Evolutionary conservation across 2,329 filamentous ascomycete species (phyloP).

Genomic region (Fragosphaeria purpurea): DNA sequence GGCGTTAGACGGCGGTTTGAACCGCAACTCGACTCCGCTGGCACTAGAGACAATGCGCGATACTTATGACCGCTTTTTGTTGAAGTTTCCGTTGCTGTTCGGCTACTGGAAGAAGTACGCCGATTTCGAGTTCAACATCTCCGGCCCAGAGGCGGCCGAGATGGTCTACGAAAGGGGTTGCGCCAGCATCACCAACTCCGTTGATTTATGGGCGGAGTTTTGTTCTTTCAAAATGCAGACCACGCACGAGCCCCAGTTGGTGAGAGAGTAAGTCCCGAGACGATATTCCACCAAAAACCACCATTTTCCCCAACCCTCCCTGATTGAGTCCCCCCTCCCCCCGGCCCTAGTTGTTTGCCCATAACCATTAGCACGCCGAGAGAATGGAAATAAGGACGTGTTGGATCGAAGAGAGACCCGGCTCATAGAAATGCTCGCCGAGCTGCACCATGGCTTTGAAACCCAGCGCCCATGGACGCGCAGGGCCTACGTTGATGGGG

Average conservation of each 20-base stretch:
- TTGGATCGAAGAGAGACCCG: not conserved
- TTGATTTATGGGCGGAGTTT: constrained; percentile 96
- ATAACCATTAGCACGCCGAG: constrained; percentile 25
- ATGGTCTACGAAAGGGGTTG: constrained; percentile 96
- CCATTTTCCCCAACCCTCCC: not conserved
- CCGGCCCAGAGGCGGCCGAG: constrained; percentile 91
- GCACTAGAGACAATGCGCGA: constrained; percentile 80
- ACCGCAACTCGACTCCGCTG: constrained; percentile 91
- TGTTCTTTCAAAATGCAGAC: constrained; percentile 98
- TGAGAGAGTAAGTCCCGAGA: constrained; percentile 92
- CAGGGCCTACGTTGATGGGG: too few relatives aligned
- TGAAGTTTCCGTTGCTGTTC: constrained; percentile 90
- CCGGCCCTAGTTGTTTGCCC: constrained; percentile 49
- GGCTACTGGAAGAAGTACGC: constrained; percentile 99
- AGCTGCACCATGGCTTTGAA: too few relatives aligned
- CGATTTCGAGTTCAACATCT: constrained; percentile 92
- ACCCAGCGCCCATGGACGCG: too few relatives aligned
- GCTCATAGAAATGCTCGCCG: too few relatives aligned
- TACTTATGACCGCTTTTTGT: constrained; percentile 84
- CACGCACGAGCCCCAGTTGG: constrained; percentile 84
- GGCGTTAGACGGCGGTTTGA: constrained; percentile 80
- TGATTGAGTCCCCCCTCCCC: not conserved
- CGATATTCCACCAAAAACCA: not conserved
- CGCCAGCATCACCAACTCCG: constrained; percentile 83
- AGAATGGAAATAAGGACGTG: constrained; percentile 18